A percentile compares a stretch with the other conserved stretches of the same genome.
Conservation (phyloP, 805 yeast species). For the Sugiyamaella americana region DNA sequence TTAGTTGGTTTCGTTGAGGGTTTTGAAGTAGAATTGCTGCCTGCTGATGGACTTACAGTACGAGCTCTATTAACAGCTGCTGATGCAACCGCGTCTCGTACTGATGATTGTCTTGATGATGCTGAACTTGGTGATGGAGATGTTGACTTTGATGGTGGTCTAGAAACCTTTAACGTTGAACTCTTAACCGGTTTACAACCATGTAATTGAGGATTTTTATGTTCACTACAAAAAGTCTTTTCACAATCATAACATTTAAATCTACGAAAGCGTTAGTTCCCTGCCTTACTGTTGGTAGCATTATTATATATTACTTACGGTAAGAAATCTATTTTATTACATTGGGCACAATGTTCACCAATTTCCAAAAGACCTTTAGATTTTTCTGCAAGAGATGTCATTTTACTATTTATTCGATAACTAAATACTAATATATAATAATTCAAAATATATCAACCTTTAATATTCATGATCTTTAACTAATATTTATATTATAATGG, state of each 20-base stretch:
- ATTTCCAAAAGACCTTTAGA: conserved; percentile 29
- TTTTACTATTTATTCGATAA: not conserved
- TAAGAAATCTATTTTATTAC: conserved; percentile 37
- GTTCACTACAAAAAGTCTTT: conserved; percentile 34
- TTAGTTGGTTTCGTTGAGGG: conserved; percentile 4
- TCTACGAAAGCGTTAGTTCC: too few relatives aligned
- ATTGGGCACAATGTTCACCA: conserved; percentile 36
- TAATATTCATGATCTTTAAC: too few relatives aligned
- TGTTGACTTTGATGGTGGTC: conserved; percentile 4
- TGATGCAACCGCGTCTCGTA: conserved; percentile 1
- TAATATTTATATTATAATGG: too few relatives aligned
- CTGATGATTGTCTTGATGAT: not conserved
- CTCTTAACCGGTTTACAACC: conserved; percentile 25
- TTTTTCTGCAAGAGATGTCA: conserved; percentile 17
- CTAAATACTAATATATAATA: not conserved
- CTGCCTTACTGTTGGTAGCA: conserved; percentile 6
- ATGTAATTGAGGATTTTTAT: conserved; percentile 32
- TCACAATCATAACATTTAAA: conserved; percentile 36
- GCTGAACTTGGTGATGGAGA: conserved; percentile 2
- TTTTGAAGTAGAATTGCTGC: not conserved
- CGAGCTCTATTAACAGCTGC: conserved; percentile 4
- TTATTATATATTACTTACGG: conserved; percentile 26
- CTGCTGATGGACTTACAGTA: not conserved
- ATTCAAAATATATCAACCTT: too few relatives aligned
- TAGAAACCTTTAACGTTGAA: not conserved